Conservation (phyloP, 202 grass and related monocot species). For the Dendrocalamus latiflorus region DNA sequence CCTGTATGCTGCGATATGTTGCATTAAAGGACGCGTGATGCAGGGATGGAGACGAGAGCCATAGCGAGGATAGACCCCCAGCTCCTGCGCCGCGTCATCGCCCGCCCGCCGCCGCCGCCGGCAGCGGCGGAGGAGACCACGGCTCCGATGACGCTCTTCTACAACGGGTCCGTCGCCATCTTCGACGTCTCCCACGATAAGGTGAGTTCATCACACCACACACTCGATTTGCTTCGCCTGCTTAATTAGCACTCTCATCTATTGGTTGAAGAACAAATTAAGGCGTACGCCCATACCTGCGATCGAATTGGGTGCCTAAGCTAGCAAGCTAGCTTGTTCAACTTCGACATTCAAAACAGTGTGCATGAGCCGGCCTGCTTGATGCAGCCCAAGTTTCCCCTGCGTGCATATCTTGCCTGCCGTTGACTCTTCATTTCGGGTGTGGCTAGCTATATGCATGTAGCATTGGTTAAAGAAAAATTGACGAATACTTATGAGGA, state of each 20-base stretch:
- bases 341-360: background rate
- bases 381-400: no score
- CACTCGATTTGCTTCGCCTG: no score
- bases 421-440: background rate
- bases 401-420: background rate
- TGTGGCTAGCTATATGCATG: background rate
- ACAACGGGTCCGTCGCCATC: slow-evolving; percentile 52
- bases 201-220: background rate
- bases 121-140: background rate
- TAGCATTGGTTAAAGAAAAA: no score
- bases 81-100: slow-evolving; percentile 39
- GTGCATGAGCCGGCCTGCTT: no score
- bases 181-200: slow-evolving; percentile 48
- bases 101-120: background rate
- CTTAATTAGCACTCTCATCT: background rate
- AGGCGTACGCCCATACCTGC: no score
- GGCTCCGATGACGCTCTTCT: slow-evolving; percentile 54
- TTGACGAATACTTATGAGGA: no score
- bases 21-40: background rate
- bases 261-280: background rate
- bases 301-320: background rate
- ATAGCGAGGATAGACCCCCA: slow-evolving; percentile 54
- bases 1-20: background rate
- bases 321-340: background rate
- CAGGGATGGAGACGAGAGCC: slow-evolving; percentile 41